These are phyloP conservation scores for Volvariella surrecta DNA, from an alignment of 1,284 basidiomycete species.

Conservation along the genomic window DNA sequence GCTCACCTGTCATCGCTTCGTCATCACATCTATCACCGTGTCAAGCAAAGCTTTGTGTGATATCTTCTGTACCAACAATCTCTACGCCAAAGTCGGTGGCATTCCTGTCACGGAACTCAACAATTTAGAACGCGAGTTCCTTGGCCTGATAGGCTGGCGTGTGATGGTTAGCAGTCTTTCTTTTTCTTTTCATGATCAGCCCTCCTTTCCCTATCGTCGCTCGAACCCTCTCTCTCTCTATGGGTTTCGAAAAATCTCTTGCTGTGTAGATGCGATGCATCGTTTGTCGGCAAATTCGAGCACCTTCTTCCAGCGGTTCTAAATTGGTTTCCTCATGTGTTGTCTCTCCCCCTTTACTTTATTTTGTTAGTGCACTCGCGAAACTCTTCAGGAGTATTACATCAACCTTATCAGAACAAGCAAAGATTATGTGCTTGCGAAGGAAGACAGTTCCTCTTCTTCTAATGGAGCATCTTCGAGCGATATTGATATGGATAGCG, in stretches of 20 bases:
- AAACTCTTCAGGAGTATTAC: conserved; percentile 78
- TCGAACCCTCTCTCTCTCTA: conserved; percentile 10
- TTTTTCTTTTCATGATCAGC: conserved; percentile 9
- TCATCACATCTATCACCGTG: conserved; percentile 84
- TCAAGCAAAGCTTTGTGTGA: conserved; percentile 90
- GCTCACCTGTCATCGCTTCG: conserved; percentile 91
- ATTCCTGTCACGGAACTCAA: conserved; percentile 87
- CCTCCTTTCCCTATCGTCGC: conserved; percentile 7
- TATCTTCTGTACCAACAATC: conserved; percentile 85
- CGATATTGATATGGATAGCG: conserved; percentile 48
- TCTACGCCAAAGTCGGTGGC: conserved; percentile 92
- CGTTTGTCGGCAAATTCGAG: conserved; percentile 1
- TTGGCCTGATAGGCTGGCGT: conserved; percentile 85
- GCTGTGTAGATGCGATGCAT: conserved; percentile 9
- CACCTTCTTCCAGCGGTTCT: conserved; percentile 7
- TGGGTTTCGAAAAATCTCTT: conserved; percentile 13
- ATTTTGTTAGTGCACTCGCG: conserved; percentile 59
- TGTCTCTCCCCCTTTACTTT: conserved; percentile 14
- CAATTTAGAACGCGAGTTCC: conserved; percentile 86
- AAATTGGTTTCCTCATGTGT: conserved; percentile 11
- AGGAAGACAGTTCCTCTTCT: conserved; percentile 19
- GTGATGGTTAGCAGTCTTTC: conserved; percentile 66
- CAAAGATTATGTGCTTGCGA: conserved; percentile 46
- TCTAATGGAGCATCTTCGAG: conserved; percentile 31
- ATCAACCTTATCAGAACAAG: conserved; percentile 71